Evolutionary conservation across 2,329 filamentous ascomycete species (phyloP).

Genomic region (Cladobotryum mycophilum): DNA sequence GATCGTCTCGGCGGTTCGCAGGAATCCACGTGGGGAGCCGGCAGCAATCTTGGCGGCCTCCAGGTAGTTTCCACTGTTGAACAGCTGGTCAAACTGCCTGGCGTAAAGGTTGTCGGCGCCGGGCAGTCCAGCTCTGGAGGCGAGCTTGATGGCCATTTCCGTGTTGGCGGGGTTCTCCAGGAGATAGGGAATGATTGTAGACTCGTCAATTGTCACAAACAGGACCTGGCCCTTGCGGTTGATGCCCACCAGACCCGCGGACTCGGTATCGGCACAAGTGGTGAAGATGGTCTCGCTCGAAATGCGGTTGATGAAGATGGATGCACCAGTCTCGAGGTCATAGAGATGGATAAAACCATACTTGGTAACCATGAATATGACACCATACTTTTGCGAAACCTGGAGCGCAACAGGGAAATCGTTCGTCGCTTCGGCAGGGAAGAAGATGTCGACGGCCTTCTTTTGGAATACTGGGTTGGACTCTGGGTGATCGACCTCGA

Average conservation of each 20-base stretch:
- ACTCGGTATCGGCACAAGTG: slow-evolving; percentile 75
- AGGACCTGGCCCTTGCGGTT: slow-evolving; percentile 97
- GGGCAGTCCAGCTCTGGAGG: slow-evolving; percentile 85
- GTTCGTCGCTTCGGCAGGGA: slow-evolving; percentile 89
- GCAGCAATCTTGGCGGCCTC: slow-evolving; percentile 94
- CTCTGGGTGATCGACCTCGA: slow-evolving; percentile 91
- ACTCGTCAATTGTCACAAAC: slow-evolving; percentile 88
- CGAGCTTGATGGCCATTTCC: slow-evolving; percentile 90
- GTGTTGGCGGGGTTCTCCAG: slow-evolving; percentile 94
- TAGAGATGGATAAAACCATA: slow-evolving; percentile 99
- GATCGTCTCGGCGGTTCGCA: slow-evolving; percentile 90
- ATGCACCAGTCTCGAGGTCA: slow-evolving; percentile 89
- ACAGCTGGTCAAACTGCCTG: slow-evolving; percentile 85
- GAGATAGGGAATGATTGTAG: slow-evolving; percentile 85
- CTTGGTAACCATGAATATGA: slow-evolving; percentile 96
- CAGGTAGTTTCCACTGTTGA: slow-evolving; percentile 71
- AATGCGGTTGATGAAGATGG: slow-evolving; percentile 99
- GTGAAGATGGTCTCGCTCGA: slow-evolving; percentile 99
- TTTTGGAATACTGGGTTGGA: slow-evolving; percentile 86
- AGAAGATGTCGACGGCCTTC: slow-evolving; percentile 96
- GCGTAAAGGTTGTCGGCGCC: slow-evolving; percentile 91
- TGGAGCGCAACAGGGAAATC: slow-evolving; percentile 99
- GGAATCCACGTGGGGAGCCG: slow-evolving; percentile 91
- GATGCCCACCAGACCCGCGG: slow-evolving; percentile 84
- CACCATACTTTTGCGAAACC: slow-evolving; percentile 91